Conservation (phyloP, 306 rosid genomes). For the Ochetophila trinervis region DNA sequence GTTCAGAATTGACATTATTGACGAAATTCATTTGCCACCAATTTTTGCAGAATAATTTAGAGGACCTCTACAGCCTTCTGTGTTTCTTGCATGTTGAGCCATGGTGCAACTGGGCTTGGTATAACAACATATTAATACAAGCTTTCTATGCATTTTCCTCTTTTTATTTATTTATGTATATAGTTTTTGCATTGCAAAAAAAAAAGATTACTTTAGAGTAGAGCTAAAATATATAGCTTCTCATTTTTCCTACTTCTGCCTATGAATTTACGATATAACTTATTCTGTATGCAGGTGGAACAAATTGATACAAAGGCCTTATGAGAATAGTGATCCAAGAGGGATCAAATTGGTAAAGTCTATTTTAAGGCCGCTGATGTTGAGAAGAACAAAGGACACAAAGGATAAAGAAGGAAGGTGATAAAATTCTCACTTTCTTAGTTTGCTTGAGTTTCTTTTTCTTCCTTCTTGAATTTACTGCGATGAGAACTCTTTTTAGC, state of each 20-base stretch:
- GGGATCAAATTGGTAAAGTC: constrained; percentile 71
- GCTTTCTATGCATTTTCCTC: neutral
- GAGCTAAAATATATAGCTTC: neutral
- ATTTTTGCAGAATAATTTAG: constrained; percentile 74
- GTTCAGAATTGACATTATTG: neutral
- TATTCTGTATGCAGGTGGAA: constrained; percentile 50
- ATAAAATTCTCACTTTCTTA: constrained; percentile 7
- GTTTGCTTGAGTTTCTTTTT: constrained; percentile 1
- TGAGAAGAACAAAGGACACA: constrained; percentile 79
- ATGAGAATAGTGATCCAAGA: constrained; percentile 62
- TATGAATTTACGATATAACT: neutral
- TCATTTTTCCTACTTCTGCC: neutral
- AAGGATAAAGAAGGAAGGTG: constrained; percentile 79
- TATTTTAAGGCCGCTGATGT: constrained; percentile 71
- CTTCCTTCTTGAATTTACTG: neutral
- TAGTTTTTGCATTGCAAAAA: neutral
- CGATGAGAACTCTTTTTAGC: neutral
- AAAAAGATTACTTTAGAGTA: neutral
- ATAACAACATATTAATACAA: constrained; percentile 21
- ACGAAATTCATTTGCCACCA: constrained; percentile 7
- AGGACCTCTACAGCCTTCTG: constrained; percentile 77
- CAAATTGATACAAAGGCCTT: constrained; percentile 77
- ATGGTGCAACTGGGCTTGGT: constrained; percentile 91
- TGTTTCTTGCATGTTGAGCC: constrained; percentile 86
- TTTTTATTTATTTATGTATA: neutral